Conservation (phyloP, 768 basidiomycete genomes). For the Pleurotus pulmonarius region DNA sequence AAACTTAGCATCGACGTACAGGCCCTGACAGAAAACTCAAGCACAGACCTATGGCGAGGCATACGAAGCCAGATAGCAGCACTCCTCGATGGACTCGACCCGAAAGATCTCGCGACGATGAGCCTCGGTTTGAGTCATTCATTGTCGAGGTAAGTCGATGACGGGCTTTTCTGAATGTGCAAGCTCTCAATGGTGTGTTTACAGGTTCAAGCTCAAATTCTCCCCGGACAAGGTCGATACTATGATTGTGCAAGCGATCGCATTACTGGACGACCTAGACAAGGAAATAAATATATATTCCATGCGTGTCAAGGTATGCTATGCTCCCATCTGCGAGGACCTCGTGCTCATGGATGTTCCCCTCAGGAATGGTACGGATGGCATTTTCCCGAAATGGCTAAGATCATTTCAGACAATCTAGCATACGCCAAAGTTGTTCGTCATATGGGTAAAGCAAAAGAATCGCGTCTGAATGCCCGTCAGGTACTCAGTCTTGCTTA, state of each 20-base stretch:
- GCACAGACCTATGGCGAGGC: conserved; percentile 86
- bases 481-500: neutral
- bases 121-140: conserved; percentile 96
- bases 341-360: neutral
- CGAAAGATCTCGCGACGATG: conserved; percentile 96
- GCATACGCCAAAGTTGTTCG: conserved; percentile 95
- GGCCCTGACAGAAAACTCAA: conserved; percentile 44
- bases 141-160: conserved; percentile 69
- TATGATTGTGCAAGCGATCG: conserved; percentile 99
- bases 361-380: conserved; percentile 98
- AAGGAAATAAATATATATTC: conserved; percentile 99
- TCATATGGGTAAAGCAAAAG: conserved; percentile 65
- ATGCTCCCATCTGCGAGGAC: neutral
- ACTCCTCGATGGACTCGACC: conserved; percentile 86
- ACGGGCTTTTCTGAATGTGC: neutral
- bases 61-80: conserved; percentile 86
- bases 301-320: conserved; percentile 92
- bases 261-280: conserved; percentile 95
- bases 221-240: conserved; percentile 99
- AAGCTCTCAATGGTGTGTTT: neutral
- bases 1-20: conserved; percentile 90
- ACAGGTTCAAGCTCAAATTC: conserved; percentile 97
- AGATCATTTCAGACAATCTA: conserved; percentile 95
- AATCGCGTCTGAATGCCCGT: too few relatives aligned
- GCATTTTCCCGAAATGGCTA: conserved; percentile 99